Evolutionary conservation across 495 filamentous ascomycete species (phyloP).

Genomic region (Hyaloscypha bicolor): DNA sequence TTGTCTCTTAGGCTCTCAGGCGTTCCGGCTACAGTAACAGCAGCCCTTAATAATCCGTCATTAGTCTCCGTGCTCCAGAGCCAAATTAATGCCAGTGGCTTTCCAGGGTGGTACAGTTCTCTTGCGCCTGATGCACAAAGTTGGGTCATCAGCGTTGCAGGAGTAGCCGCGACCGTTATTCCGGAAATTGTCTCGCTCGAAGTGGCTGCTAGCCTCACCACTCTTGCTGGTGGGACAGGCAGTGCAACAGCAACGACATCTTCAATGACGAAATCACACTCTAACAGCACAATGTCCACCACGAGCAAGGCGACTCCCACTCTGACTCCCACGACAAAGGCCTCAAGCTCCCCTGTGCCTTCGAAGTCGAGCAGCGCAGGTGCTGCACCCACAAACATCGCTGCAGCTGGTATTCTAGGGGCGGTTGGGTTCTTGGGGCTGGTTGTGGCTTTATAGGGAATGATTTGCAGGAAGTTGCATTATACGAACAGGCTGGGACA

Average conservation of each 20-base stretch:
- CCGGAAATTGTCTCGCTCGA: conserved; percentile 14
- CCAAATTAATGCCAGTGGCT: neutral
- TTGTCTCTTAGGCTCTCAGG: neutral
- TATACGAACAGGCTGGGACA: neutral
- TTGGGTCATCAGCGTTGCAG: neutral
- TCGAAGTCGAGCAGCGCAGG: conserved; percentile 6
- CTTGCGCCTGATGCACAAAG: conserved; percentile 13
- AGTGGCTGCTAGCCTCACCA: conserved; percentile 6
- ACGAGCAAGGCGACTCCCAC: neutral
- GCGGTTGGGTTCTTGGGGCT: conserved; percentile 23
- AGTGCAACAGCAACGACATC: neutral
- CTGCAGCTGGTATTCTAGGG: conserved; percentile 22
- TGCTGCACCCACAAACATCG: conserved; percentile 18
- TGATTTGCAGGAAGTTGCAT: neutral
- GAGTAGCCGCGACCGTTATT: neutral
- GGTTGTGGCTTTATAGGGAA: conserved; percentile 18
- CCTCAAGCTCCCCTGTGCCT: neutral
- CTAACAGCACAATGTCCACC: neutral
- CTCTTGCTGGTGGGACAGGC: neutral
- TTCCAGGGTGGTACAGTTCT: conserved; percentile 17
- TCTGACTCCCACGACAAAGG: neutral
- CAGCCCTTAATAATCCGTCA: conserved; percentile 3
- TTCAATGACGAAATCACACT: neutral
- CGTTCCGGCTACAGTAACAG: conserved; percentile 4
- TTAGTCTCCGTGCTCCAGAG: neutral